These are phyloP conservation scores for Neofusicoccum sp. DNA, from an alignment of 2,329 filamentous ascomycete species.

Conservation along the genomic window DNA sequence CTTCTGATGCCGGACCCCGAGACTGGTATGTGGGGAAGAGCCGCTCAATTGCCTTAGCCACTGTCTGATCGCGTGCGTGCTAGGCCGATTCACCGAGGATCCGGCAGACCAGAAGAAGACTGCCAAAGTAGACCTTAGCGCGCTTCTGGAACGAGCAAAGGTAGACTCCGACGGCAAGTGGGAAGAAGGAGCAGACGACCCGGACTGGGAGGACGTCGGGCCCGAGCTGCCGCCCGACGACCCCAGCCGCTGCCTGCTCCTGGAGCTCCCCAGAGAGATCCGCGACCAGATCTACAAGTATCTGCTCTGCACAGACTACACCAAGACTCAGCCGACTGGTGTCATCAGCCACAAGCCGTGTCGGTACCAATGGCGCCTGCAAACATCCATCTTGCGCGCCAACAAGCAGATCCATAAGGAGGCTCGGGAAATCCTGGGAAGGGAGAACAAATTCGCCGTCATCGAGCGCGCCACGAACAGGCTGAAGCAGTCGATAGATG, in stretches of 20 bases:
- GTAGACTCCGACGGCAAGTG: not conserved
- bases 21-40: not conserved
- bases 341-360: not conserved
- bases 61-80: not conserved
- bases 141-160: not conserved
- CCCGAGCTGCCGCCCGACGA: not conserved
- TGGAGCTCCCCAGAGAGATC: conserved; percentile 1
- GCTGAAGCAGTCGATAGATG: not conserved
- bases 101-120: not conserved
- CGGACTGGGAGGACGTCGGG: not conserved
- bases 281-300: not conserved
- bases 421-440: not conserved
- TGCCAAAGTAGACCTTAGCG: not conserved
- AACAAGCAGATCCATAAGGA: conserved; percentile 2
- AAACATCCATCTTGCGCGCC: not conserved
- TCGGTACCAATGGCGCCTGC: not conserved
- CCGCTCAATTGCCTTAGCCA: not conserved
- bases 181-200: conserved; percentile 1
- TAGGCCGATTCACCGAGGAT: not conserved
- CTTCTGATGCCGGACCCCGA: not conserved
- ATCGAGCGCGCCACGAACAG: not conserved
- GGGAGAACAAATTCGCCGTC: not conserved
- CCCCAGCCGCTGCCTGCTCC: not conserved
- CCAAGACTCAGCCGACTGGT: not conserved
- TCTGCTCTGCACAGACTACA: not conserved